Conservation (phyloP, 768 basidiomycete species). For the Termitomyces sp. region DNA sequence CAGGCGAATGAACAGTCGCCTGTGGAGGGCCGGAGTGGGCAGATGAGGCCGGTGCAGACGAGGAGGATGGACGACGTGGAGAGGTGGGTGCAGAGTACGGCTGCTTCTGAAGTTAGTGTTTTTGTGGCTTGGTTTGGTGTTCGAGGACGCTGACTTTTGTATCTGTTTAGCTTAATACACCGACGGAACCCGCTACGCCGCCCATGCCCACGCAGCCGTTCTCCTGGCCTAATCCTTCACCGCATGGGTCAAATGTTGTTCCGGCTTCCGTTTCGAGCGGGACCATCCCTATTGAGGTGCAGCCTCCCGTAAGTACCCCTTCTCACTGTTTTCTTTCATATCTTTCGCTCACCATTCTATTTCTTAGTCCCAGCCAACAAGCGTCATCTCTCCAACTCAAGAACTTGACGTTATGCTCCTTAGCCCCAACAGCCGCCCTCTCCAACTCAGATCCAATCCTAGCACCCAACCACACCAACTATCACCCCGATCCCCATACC, state of each 20-base stretch:
- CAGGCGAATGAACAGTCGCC: background rate
- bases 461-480: no score
- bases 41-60: background rate
- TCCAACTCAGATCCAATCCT: background rate
- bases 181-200: conserved; percentile 5
- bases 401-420: conserved; percentile 4
- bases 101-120: conserved; percentile 6
- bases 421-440: conserved; percentile 3
- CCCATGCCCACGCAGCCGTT: background rate
- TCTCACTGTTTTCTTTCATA: background rate
- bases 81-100: conserved; percentile 12
- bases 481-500: background rate
- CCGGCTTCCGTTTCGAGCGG: conserved; percentile 11
- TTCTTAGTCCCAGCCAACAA: conserved; percentile 5
- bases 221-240: conserved; percentile 7
- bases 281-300: conserved; percentile 12
- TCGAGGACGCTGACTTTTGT: background rate
- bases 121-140: background rate
- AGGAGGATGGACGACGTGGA: conserved; percentile 8
- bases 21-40: background rate
- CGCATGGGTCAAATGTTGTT: background rate
- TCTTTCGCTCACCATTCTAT: background rate
- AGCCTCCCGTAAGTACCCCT: conserved; percentile 15
- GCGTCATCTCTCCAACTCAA: background rate
- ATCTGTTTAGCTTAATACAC: background rate